Conservation (phyloP, 163 green algal species). For the Scenedesmus sp. region DNA sequence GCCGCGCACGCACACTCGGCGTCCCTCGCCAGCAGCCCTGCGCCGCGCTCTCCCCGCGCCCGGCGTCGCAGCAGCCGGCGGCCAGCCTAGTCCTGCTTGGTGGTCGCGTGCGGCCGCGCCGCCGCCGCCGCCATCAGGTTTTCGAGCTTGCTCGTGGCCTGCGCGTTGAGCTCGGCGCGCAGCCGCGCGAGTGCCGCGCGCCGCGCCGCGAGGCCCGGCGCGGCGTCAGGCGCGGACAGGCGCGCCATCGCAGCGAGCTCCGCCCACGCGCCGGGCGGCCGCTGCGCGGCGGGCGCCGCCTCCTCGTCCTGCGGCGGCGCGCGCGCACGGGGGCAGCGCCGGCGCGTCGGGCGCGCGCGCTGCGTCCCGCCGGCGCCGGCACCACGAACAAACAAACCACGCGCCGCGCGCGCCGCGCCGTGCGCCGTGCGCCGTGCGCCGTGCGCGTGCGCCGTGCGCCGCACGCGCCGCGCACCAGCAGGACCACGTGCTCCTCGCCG, state of each 20-base stretch:
- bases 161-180: conserved; percentile 22
- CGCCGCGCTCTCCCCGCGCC: too few species aligned
- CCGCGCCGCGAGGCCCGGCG: neutral
- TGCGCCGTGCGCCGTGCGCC: too few species aligned
- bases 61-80: too few species aligned
- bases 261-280: too few species aligned
- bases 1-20: too few species aligned
- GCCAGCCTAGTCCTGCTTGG: conserved; percentile 47
- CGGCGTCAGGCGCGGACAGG: neutral
- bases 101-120: conserved; percentile 12
- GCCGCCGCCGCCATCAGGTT: conserved; percentile 16
- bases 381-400: neutral
- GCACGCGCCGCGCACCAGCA: conserved; percentile 19
- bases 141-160: conserved; percentile 44
- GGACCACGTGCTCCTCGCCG: conserved; percentile 31
- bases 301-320: too few species aligned
- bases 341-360: neutral
- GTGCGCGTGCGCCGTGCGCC: too few species aligned
- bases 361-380: neutral
- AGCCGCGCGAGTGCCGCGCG: conserved; percentile 4
- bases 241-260: too few species aligned
- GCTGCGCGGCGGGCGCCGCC: too few species aligned
- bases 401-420: neutral
- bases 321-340: neutral
- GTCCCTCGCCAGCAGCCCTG: too few species aligned